phyloP scores from a whole-genome alignment of 352 stramenopile species.

The Pythium vanterpoolii region DNA sequence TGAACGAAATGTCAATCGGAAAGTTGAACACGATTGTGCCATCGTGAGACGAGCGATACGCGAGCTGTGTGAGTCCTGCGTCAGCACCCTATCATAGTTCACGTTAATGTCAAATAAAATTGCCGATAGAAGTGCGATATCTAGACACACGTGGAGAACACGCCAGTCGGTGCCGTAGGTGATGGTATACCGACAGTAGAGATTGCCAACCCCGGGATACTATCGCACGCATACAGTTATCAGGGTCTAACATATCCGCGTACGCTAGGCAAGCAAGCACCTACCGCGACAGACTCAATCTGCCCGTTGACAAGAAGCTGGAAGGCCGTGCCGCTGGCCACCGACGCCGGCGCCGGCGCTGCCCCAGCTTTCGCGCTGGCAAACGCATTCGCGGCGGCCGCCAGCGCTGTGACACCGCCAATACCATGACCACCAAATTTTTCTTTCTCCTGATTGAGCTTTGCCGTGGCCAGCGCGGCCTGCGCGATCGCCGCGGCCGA shows the following conservation, averaged over 20 bases:
- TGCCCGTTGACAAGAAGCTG: constrained; percentile 62
- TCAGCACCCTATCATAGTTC: constrained; percentile 51
- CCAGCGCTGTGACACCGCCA: background rate
- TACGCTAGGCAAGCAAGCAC: constrained; percentile 8
- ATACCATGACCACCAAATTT: background rate
- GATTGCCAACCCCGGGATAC: constrained; percentile 75
- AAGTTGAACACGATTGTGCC: constrained; percentile 92
- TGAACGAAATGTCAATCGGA: constrained; percentile 95
- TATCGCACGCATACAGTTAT: constrained; percentile 17
- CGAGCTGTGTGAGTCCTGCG: constrained; percentile 87
- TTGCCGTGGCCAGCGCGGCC: constrained; percentile 2
- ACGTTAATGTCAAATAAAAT: background rate
- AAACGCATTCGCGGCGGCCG: background rate
- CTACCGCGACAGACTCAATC: constrained; percentile 53
- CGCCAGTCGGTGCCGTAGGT: constrained; percentile 92
- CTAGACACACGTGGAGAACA: constrained; percentile 66
- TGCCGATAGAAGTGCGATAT: background rate
- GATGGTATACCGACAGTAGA: constrained; percentile 93
- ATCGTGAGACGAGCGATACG: constrained; percentile 50
- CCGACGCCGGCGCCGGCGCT: background rate
- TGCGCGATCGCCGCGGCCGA: background rate
- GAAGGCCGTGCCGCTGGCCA: constrained; percentile 26
- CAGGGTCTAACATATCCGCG: background rate
- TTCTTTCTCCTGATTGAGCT: background rate
- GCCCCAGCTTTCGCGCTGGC: background rate